These are phyloP conservation scores for Pichia sp. DNA, from an alignment of 1,139 yeast species.

Conservation along the genomic window DNA sequence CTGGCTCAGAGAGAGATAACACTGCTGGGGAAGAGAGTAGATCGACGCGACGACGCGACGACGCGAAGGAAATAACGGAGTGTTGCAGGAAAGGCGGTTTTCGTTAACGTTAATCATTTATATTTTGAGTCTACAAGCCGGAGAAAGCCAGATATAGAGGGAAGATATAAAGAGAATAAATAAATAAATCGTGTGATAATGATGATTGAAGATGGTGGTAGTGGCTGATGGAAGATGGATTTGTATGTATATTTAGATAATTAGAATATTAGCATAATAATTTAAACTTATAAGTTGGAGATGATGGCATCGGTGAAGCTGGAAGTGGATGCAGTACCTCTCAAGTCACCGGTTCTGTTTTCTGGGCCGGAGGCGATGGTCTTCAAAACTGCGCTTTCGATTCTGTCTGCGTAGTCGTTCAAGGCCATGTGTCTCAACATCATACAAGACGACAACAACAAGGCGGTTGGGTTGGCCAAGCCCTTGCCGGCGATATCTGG, in stretches of 20 bases:
- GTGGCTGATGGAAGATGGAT: neutral
- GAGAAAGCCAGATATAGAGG: neutral
- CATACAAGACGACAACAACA: constrained; percentile 93
- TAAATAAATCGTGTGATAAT: neutral
- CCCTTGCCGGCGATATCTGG: constrained; percentile 98
- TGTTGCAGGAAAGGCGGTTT: neutral
- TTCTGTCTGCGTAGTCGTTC: constrained; percentile 70
- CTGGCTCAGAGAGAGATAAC: no score
- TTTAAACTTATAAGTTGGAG: constrained; percentile 42
- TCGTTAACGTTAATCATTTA: constrained; percentile 3
- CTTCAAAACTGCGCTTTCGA: constrained; percentile 83
- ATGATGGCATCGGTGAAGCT: constrained; percentile 85
- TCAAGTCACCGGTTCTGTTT: constrained; percentile 92
- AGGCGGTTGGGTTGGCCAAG: constrained; percentile 97
- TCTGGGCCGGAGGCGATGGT: constrained; percentile 95
- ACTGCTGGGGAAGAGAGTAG: neutral
- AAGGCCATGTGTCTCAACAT: constrained; percentile 98
- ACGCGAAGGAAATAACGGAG: neutral
- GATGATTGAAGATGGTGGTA: neutral
- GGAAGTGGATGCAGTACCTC: constrained; percentile 84
- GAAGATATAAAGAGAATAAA: constrained; percentile 1
- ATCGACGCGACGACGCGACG: constrained; percentile 3
- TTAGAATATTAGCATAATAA: neutral
- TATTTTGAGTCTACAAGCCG: neutral
- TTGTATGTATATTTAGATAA: neutral